These are phyloP conservation scores for Alternaria triticina DNA, from an alignment of 2,329 filamentous ascomycete species.

Conservation along the genomic window DNA sequence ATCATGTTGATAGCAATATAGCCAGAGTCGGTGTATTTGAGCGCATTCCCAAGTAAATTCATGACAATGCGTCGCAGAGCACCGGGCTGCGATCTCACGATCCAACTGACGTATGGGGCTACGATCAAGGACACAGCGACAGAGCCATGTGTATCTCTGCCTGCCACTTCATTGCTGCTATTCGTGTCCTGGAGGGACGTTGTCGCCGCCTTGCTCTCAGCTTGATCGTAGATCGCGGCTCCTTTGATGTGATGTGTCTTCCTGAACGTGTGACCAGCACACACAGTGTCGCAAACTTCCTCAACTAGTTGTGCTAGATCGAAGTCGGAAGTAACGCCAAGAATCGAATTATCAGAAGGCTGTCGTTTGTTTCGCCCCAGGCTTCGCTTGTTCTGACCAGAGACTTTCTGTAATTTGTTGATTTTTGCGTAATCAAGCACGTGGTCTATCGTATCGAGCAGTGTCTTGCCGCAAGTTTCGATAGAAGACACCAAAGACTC, in stretches of 20 bases:
- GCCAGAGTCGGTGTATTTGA: conserved; percentile 45
- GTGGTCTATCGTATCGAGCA: conserved; percentile 51
- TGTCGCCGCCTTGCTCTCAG: conserved; percentile 16
- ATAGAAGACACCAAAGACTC: conserved; percentile 48
- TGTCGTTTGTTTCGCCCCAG: conserved; percentile 30
- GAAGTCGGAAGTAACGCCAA: conserved; percentile 40
- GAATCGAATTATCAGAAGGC: conserved; percentile 37
- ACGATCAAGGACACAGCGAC: conserved; percentile 41
- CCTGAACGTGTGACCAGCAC: conserved; percentile 56
- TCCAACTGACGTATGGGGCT: conserved; percentile 36
- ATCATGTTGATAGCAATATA: conserved; percentile 37
- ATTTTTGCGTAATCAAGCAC: conserved; percentile 48
- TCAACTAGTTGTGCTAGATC: conserved; percentile 49
- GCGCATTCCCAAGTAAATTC: conserved; percentile 45
- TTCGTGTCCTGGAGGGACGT: conserved; percentile 16
- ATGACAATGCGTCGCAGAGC: conserved; percentile 43
- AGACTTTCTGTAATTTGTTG: conserved; percentile 39
- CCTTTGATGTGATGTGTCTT: conserved; percentile 31
- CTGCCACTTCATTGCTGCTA: conserved; percentile 9
- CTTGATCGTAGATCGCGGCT: conserved; percentile 33
- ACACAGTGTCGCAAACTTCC: conserved; percentile 63
- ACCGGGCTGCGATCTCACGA: conserved; percentile 39
- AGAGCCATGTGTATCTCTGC: conserved; percentile 25
- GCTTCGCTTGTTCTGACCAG: conserved; percentile 22
- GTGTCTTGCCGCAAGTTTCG: conserved; percentile 46